These are phyloP conservation scores for Dendrocalamus latiflorus DNA, from an alignment of 202 grass and related monocot genomes.

Conservation along the genomic window DNA sequence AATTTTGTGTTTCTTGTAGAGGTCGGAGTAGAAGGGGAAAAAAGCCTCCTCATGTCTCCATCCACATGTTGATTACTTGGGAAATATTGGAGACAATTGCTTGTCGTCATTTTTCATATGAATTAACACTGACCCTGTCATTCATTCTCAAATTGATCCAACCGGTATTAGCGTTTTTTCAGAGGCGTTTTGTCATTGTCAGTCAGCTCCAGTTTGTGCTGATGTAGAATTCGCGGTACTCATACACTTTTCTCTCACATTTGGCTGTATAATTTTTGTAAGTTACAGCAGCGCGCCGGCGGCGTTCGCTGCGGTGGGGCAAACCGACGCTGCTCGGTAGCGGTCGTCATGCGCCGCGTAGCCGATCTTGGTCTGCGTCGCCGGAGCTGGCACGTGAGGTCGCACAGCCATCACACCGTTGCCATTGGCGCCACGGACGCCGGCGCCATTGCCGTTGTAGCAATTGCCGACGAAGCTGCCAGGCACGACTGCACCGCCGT, in stretches of 20 bases:
- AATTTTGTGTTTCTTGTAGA: not conserved
- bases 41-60: not conserved
- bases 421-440: conserved; percentile 7
- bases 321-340: not conserved
- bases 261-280: not conserved
- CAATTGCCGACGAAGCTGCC: not conserved
- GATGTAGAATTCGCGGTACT: not conserved
- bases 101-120: not conserved
- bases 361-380: not conserved
- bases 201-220: not conserved
- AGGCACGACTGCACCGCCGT: not conserved
- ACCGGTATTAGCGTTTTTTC: not conserved
- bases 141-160: not conserved
- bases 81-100: not conserved
- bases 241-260: not conserved
- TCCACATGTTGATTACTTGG: not conserved
- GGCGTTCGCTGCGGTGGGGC: not conserved
- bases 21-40: not conserved
- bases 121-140: not conserved
- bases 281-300: not conserved
- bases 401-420: not conserved
- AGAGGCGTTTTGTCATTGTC: not conserved
- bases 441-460: conserved; percentile 4
- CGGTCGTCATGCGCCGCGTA: not conserved
- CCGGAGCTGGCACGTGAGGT: not conserved